These are phyloP conservation scores for Emmonsiellopsis sp. DNA, from an alignment of 2,329 filamentous ascomycete genomes.

Conservation along the genomic window DNA sequence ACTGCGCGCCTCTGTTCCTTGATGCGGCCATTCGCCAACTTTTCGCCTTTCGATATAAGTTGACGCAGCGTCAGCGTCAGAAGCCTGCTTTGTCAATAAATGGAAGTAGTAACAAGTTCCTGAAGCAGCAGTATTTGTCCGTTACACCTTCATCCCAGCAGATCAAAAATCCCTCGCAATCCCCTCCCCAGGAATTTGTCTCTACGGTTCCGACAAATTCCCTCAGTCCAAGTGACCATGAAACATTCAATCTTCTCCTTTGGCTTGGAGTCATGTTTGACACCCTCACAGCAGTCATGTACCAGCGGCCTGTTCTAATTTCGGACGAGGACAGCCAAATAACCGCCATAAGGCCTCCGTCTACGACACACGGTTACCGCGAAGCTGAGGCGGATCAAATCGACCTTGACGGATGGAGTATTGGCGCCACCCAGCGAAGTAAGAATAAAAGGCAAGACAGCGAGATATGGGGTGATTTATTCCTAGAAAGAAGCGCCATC, in stretches of 20 bases:
- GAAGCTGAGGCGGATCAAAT: not conserved
- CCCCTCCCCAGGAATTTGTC: not conserved
- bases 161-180: not conserved
- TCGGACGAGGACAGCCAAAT: constrained; percentile 40
- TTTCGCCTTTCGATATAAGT: constrained; percentile 21
- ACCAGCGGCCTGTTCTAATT: constrained; percentile 37
- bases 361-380: not conserved
- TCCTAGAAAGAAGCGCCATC: constrained; percentile 17
- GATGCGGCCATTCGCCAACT: constrained; percentile 34
- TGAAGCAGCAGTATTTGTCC: not conserved
- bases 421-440: not conserved
- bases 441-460: constrained; percentile 8
- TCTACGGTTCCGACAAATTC: not conserved
- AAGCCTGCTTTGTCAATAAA: not conserved
- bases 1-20: constrained; percentile 27
- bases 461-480: constrained; percentile 33
- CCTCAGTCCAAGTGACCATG: constrained; percentile 28
- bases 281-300: constrained; percentile 48
- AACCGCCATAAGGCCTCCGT: constrained; percentile 6
- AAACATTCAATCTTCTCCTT: constrained; percentile 46
- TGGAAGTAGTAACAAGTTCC: not conserved
- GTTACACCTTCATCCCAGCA: not conserved
- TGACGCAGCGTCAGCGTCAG: constrained; percentile 11
- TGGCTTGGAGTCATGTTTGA: constrained; percentile 55
- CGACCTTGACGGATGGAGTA: not conserved